These are phyloP conservation scores for Fonsecaea monophora DNA, from an alignment of 2,329 filamentous ascomycete species.

Conservation along the genomic window DNA sequence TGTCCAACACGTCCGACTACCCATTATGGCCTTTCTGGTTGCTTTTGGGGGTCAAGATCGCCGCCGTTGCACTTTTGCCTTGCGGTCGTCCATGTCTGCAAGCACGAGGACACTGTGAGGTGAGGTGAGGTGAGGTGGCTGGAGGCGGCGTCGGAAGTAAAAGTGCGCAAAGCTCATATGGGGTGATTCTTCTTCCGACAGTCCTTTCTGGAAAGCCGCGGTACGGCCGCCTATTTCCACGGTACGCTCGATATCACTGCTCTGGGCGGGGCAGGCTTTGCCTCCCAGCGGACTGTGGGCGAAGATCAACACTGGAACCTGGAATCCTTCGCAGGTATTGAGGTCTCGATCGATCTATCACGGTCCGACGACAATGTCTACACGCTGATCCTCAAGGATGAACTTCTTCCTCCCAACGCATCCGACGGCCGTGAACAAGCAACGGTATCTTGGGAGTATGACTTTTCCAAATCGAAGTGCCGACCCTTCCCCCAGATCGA, in stretches of 20 bases:
- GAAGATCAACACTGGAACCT: conserved; percentile 69
- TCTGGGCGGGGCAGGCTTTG: conserved; percentile 81
- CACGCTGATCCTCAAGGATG: conserved; percentile 77
- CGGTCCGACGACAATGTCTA: conserved; percentile 70
- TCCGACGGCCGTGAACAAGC: conserved; percentile 74
- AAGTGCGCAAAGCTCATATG: neutral
- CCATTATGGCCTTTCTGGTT: neutral
- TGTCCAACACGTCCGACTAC: neutral
- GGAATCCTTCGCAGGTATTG: conserved; percentile 66
- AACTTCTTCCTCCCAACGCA: conserved; percentile 61
- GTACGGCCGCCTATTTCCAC: conserved; percentile 61
- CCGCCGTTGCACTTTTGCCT: neutral
- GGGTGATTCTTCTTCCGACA: conserved; percentile 31
- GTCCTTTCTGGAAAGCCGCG: conserved; percentile 57
- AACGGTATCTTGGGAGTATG: conserved; percentile 75
- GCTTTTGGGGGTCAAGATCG: neutral
- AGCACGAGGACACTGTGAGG: neutral
- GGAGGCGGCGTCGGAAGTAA: neutral
- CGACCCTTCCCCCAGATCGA: conserved; percentile 29
- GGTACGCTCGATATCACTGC: conserved; percentile 75
- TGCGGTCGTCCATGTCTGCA: neutral
- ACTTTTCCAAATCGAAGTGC: conserved; percentile 57
- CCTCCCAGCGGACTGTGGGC: conserved; percentile 72
- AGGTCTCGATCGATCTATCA: conserved; percentile 56
- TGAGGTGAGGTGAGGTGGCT: neutral